Evolutionary conservation across 78 protist species (phyloP).

Genomic region (Isochrysis galbana): DNA sequence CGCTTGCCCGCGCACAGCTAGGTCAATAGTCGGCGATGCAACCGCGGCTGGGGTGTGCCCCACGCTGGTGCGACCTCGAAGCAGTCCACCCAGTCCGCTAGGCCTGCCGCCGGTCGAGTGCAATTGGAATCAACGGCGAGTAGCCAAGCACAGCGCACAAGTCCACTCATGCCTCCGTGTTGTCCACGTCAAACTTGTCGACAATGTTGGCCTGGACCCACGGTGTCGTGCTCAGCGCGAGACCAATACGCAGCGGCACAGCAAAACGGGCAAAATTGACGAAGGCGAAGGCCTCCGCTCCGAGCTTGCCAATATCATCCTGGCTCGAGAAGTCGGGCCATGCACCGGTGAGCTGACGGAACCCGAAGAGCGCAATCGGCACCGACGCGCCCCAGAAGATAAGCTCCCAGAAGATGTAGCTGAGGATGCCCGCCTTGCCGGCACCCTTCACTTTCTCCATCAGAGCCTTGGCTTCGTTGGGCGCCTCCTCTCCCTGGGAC

Average conservation of each 20-base stretch:
- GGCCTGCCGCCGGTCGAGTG: no score
- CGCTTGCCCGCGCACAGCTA: no score
- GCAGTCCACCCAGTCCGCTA: no score
- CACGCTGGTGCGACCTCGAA: no score
- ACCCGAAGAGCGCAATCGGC: neutral
- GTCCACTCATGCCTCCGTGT: no score
- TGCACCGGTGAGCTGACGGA: neutral
- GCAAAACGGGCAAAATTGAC: neutral
- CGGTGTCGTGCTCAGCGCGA: neutral
- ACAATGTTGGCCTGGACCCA: neutral
- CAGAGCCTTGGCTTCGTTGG: neutral
- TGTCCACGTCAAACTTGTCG: neutral
- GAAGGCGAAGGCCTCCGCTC: neutral
- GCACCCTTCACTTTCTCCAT: neutral
- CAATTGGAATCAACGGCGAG: no score
- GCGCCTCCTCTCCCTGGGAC: no score
- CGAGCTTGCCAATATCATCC: neutral
- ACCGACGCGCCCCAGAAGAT: neutral
- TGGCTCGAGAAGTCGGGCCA: neutral
- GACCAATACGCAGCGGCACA: slow-evolving; percentile 1
- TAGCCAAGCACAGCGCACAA: no score
- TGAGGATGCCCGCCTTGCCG: neutral
- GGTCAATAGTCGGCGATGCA: no score
- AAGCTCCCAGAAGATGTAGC: neutral
- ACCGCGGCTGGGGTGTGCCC: no score